Base-by-base conservation (phyloP, 371 early-diverging fungal genomes). In the Catenaria anguillulae region DNA sequence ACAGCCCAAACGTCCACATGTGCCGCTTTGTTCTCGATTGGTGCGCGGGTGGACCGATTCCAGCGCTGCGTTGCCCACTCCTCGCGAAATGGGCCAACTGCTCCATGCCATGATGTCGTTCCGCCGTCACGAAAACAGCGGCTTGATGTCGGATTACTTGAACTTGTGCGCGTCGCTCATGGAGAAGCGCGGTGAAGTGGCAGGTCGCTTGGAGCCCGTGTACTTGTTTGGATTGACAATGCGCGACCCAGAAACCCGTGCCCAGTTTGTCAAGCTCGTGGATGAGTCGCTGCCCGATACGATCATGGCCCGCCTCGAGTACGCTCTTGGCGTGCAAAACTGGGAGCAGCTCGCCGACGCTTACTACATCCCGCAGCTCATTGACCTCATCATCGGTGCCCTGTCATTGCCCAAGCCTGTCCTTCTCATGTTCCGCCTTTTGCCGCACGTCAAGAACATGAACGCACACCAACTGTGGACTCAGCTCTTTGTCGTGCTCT, bases 1-100 rank as follows among this genome's bases (percentile, higher is more conserved):
- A n/a, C n/a, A n/a, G n/a, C n/a, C n/a, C 81, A 4, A 87, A 90
- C 66, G 67, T 77, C 6, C 81, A 77, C 33, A 69, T 98, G 21
- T 73, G 88, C 29, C 73, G 82, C 3, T 79, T 78, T 23, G 83
- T 97, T 42, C 69, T 97, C 55, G 81, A 81, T 21, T 84, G 94
- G 77, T 78, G 87, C 19, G 81, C n/a, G 84, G 85, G 52, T 98
- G 98, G 98, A 83, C 93, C 2, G 71, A 88, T 43, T 78, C 83
- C 52, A 72, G 71, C 6, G 91, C 92, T 55, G 73, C 88, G 2
- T 92, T 92, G 74, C 98, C 98, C 97, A 2, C 79, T 89, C 62
- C 95, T 93, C 71, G 98, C 97, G 66, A 95, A 96, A 69, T 88
- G 94, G 2, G 85, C 84, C 55, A 70, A 97, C 35, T 73, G 93